phyloP scores from a whole-genome alignment of 176 grass and related monocot genomes.

The Aegilops speltoides region DNA sequence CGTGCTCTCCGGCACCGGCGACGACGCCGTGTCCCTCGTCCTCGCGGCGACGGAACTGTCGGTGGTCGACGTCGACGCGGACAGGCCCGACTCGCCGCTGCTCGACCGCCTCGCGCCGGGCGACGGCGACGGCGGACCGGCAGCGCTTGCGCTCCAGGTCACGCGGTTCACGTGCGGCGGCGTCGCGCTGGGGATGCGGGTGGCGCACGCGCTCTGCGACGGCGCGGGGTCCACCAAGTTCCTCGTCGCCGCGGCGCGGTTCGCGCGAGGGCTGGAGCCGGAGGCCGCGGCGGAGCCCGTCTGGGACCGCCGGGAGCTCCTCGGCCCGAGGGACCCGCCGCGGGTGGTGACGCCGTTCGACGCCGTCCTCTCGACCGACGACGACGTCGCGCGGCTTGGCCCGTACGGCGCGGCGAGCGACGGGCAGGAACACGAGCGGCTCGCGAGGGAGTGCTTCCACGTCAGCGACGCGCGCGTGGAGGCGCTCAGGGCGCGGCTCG shows the following conservation, averaged over 20 bases:
- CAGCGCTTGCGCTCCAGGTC: slow-evolving; percentile 51
- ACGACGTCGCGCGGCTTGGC: slow-evolving; percentile 12
- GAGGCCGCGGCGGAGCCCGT: not conserved
- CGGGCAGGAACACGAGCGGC: not conserved
- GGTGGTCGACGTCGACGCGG: slow-evolving; percentile 28
- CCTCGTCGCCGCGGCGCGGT: slow-evolving; percentile 41
- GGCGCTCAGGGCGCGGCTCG: slow-evolving; percentile 33
- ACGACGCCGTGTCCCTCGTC: slow-evolving; percentile 30
- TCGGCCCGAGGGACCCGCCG: slow-evolving; percentile 47
- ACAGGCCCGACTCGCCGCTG: slow-evolving; percentile 37
- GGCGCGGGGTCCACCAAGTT: slow-evolving; percentile 67
- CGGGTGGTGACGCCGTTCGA: slow-evolving; percentile 36
- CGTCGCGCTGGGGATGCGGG: slow-evolving; percentile 69
- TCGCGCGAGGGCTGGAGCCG: slow-evolving; percentile 25
- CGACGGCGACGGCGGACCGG: not conserved
- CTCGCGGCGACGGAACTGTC: slow-evolving; percentile 18
- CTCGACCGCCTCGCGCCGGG: slow-evolving; percentile 46
- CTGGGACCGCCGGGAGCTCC: slow-evolving; percentile 53
- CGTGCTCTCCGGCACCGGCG: not conserved
- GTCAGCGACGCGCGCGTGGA: slow-evolving; percentile 60
- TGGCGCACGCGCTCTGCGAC: slow-evolving; percentile 73
- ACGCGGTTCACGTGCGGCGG: slow-evolving; percentile 61
- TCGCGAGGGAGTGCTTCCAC: slow-evolving; percentile 59
- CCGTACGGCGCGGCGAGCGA: slow-evolving; percentile 10
- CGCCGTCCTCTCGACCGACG: slow-evolving; percentile 39